Percentiles rank a stretch among this genome's conserved stretches.
Evolutionary conservation across 129 eudicot genomes (phyloP).

Genomic region (Silybum marianum): DNA sequence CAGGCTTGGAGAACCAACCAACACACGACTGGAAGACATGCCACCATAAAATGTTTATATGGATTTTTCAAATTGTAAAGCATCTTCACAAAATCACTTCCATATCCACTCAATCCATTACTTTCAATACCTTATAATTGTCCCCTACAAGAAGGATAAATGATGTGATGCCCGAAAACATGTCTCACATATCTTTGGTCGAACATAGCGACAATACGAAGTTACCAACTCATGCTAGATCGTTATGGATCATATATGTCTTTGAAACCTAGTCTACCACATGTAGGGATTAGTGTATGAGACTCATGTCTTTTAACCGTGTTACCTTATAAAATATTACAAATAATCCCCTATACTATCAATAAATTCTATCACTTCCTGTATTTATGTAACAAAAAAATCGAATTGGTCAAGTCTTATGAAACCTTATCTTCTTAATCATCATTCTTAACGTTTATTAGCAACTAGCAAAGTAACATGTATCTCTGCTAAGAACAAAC

Average conservation of each 20-base stretch:
- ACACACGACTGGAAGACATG: not conserved
- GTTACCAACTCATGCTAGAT: not conserved
- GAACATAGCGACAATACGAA: not conserved
- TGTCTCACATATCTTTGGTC: not conserved
- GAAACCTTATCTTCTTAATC: not conserved
- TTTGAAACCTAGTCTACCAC: not conserved
- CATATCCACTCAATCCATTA: not conserved
- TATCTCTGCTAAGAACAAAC: not conserved
- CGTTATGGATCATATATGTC: not conserved
- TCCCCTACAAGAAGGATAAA: not conserved
- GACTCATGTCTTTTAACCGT: not conserved
- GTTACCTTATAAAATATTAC: not conserved
- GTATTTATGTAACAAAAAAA: not conserved
- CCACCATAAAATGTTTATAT: not conserved
- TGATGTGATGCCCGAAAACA: not conserved
- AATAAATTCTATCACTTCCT: not conserved
- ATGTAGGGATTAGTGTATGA: not conserved
- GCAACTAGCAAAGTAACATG: not conserved
- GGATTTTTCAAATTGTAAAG: not conserved
- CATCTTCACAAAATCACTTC: not conserved
- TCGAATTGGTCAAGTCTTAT: not conserved
- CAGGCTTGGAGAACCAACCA: not conserved
- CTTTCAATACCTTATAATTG: not conserved
- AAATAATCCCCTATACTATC: not conserved
- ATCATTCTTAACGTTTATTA: not conserved